Base-by-base conservation (phyloP, 108 stramenopile species). In the Epithemia pelagica region DNA sequence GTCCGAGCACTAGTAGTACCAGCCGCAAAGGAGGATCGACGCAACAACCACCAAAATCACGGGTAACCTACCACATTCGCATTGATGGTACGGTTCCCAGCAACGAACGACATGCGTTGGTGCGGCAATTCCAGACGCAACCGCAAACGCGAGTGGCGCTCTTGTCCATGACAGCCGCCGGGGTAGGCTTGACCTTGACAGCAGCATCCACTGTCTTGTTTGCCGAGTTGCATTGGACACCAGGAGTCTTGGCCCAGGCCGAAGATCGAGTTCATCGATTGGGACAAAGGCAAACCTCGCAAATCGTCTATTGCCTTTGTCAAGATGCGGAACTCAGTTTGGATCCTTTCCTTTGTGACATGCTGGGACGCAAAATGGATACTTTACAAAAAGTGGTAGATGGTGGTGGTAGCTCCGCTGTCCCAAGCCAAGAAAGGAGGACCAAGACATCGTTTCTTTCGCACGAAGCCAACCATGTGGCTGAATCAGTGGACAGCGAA, bases 221-320 rank as follows among this genome's bases (percentile, higher is more conserved):
- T 76, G 90, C 86, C 0, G 96, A 96, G 66, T 61, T 96, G 28
- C 87, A 91, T 52, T 91, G 82, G 75, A 91, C 90, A 20, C 94
- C 95, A 21, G 89, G 90, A 28, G 89, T 95, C 29, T 64, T 97
- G 58, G 78, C 92, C 10, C 96, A 97, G 56, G 95, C 95, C 0
- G 96, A 97, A 76, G 96, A 97, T 82, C 83, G 96, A 5, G 85
- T 87, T 23, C 96, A 97, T 80, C 87, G 96, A n/a, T 91, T 96
- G 29, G 94, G 92, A 21, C 96, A 96, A 73, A 56, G 30, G 2
- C 75, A 81, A 55, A 74, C 80, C 18, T 95, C 96, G 3, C 92
- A 95, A 69, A 75, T 97, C 0, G 74, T 88, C 73, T 94, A 94
- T 71, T 89, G 88, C 18, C 77, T 96, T 8, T 82, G 83, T 62